These are phyloP conservation scores for Balansia obtecta DNA, from an alignment of 2,329 filamentous ascomycete species.

Conservation along the genomic window DNA sequence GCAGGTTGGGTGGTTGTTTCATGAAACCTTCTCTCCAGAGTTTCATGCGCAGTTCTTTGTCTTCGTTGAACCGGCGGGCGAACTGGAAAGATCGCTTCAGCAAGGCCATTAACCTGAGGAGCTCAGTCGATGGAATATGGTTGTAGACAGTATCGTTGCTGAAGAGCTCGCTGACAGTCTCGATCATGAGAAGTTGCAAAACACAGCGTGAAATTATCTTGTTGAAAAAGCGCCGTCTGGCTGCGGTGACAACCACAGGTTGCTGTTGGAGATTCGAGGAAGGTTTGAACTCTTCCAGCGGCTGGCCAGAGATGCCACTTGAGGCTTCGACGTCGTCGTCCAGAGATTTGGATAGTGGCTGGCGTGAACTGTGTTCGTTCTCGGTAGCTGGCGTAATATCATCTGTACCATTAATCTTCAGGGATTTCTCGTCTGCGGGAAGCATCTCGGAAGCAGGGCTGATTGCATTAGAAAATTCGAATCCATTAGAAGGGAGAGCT, in stretches of 20 bases:
- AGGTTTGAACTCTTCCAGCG: conserved; percentile 80
- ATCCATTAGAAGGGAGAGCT: conserved; percentile 38
- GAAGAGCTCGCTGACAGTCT: conserved; percentile 97
- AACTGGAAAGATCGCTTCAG: conserved; percentile 96
- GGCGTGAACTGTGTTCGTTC: conserved; percentile 19
- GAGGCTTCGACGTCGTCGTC: conserved; percentile 24
- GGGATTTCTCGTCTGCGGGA: conserved; percentile 38
- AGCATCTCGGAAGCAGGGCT: conserved; percentile 27
- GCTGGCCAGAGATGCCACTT: conserved; percentile 21
- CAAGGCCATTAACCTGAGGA: conserved; percentile 83
- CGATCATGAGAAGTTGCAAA: conserved; percentile 95
- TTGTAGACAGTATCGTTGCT: conserved; percentile 92
- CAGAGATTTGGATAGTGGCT: conserved; percentile 15
- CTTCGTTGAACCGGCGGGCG: conserved; percentile 92
- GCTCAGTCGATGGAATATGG: conserved; percentile 79
- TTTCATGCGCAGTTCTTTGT: conserved; percentile 88
- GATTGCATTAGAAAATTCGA: conserved; percentile 34
- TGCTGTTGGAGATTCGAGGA: conserved; percentile 68
- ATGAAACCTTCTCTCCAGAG: conserved; percentile 98
- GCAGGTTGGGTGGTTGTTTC: conserved; percentile 94
- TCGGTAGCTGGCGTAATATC: conserved; percentile 22
- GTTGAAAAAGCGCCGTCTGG: conserved; percentile 92
- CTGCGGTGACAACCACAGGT: conserved; percentile 82
- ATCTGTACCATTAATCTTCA: conserved; percentile 47
- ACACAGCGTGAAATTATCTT: conserved; percentile 98